phyloP scores from a whole-genome alignment of 2,329 filamentous ascomycete species.

The Paecilomyces sp. region DNA sequence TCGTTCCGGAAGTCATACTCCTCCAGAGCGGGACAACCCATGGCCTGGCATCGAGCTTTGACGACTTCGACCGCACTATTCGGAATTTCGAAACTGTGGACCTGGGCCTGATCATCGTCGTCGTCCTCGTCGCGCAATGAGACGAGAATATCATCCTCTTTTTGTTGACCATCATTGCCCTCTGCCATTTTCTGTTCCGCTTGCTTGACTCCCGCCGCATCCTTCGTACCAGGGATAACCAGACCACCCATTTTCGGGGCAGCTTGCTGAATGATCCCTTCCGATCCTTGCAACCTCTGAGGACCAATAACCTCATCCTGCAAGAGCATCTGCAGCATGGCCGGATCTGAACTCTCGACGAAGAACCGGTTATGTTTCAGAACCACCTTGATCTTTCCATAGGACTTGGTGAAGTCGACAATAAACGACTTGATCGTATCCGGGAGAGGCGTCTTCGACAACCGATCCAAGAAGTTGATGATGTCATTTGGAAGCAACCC shows the following conservation, averaged over 20 bases:
- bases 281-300: constrained; percentile 65
- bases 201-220: constrained; percentile 81
- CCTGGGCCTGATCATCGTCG: constrained; percentile 74
- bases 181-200: constrained; percentile 34
- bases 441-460: constrained; percentile 83
- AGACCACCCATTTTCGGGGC: constrained; percentile 81
- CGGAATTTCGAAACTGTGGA: constrained; percentile 88
- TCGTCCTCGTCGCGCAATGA: constrained; percentile 69
- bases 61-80: constrained; percentile 77
- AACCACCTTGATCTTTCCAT: constrained; percentile 92
- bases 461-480: constrained; percentile 75
- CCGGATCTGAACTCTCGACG: constrained; percentile 82
- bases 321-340: constrained; percentile 78
- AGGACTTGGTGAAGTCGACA: constrained; percentile 76
- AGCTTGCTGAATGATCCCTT: constrained; percentile 68
- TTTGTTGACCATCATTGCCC: constrained; percentile 36
- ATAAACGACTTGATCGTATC: constrained; percentile 74
- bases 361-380: constrained; percentile 92
- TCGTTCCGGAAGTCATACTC: constrained; percentile 98
- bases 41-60: constrained; percentile 79
- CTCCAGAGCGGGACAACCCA: constrained; percentile 82
- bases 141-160: constrained; percentile 63
- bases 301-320: constrained; percentile 76
- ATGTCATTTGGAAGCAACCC: constrained; percentile 87
- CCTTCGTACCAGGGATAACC: constrained; percentile 90